Percentiles rank a stretch among this genome's conserved stretches.
These are phyloP conservation scores for Xerocomellus chrysenteron DNA, from an alignment of 768 basidiomycete genomes.

Conservation along the genomic window DNA sequence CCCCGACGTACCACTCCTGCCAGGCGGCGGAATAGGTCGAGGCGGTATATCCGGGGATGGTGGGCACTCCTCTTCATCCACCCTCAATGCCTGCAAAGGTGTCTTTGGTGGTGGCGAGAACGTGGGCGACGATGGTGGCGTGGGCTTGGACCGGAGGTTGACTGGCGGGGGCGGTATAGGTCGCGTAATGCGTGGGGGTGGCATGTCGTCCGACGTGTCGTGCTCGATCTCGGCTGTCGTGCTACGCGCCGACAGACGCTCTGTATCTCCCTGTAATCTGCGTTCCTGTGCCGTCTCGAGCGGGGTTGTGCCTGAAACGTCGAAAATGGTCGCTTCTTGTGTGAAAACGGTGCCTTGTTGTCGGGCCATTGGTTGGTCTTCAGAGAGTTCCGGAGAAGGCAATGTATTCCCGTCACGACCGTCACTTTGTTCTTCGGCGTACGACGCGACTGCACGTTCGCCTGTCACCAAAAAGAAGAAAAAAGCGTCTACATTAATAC, in stretches of 20 bases:
- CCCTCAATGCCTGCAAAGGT: conserved; percentile 8
- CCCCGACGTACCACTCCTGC: conserved; percentile 25
- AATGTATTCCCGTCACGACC: background rate
- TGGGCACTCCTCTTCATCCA: conserved; percentile 25
- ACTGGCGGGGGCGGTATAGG: conserved; percentile 35
- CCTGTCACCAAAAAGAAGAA: conserved; percentile 21
- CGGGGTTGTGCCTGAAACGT: background rate
- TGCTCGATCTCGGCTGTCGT: conserved; percentile 2
- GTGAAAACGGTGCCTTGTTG: conserved; percentile 2
- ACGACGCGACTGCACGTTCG: conserved; percentile 14
- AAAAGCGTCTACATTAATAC: conserved; percentile 31
- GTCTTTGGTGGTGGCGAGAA: conserved; percentile 16
- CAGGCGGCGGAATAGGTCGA: conserved; percentile 30
- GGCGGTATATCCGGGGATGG: conserved; percentile 32
- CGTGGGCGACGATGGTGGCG: conserved; percentile 15
- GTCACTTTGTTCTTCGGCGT: conserved; percentile 15
- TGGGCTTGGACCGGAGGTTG: conserved; percentile 23
- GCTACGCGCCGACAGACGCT: background rate
- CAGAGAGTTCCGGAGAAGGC: background rate
- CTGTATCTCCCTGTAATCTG: background rate
- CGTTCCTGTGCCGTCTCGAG: background rate
- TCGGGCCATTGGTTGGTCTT: conserved; percentile 5
- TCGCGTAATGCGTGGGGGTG: conserved; percentile 32
- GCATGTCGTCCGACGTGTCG: conserved; percentile 22
- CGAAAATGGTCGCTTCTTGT: background rate